Evolutionary conservation across 1,284 basidiomycete species (phyloP).

Genomic region (Moesziomyces aphidis): DNA sequence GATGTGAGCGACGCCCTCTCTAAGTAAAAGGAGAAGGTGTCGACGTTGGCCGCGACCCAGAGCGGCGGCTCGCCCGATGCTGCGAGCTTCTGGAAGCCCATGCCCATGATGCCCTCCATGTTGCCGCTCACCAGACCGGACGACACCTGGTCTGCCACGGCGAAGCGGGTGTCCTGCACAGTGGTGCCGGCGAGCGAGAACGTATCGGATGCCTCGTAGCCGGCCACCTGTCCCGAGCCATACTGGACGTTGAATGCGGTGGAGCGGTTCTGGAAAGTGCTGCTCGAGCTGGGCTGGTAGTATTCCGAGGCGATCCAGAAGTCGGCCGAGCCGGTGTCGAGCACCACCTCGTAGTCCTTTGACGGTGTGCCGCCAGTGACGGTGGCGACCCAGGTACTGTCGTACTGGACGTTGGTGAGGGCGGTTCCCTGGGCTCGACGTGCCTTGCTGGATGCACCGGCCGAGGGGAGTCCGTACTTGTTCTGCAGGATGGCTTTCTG

Average conservation of each 20-base stretch:
- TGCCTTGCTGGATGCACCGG: constrained; percentile 2
- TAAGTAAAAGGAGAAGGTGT: constrained; percentile 58
- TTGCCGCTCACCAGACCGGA: constrained; percentile 21
- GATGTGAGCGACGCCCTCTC: constrained; percentile 31
- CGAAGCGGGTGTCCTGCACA: constrained; percentile 44
- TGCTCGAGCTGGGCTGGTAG: constrained; percentile 29
- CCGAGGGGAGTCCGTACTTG: constrained; percentile 45
- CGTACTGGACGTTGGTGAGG: constrained; percentile 53
- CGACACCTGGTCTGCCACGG: constrained; percentile 48
- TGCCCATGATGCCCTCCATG: constrained; percentile 56
- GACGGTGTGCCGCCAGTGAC: constrained; percentile 47
- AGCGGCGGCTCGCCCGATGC: constrained; percentile 34
- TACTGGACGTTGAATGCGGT: constrained; percentile 48
- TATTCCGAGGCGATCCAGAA: constrained; percentile 35
- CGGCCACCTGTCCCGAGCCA: constrained; percentile 44
- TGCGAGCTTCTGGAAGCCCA: constrained; percentile 53
- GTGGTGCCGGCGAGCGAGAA: constrained; percentile 42
- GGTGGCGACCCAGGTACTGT: constrained; percentile 49
- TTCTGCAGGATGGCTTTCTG: constrained; percentile 48
- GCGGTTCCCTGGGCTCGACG: constrained; percentile 15
- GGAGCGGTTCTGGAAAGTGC: constrained; percentile 33
- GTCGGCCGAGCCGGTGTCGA: constrained; percentile 59
- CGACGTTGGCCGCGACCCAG: constrained; percentile 36
- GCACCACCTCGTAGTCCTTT: constrained; percentile 35
- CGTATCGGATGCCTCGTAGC: constrained; percentile 37